These are phyloP conservation scores for Penicillium soppii DNA, from an alignment of 495 filamentous ascomycete genomes.

Conservation along the genomic window DNA sequence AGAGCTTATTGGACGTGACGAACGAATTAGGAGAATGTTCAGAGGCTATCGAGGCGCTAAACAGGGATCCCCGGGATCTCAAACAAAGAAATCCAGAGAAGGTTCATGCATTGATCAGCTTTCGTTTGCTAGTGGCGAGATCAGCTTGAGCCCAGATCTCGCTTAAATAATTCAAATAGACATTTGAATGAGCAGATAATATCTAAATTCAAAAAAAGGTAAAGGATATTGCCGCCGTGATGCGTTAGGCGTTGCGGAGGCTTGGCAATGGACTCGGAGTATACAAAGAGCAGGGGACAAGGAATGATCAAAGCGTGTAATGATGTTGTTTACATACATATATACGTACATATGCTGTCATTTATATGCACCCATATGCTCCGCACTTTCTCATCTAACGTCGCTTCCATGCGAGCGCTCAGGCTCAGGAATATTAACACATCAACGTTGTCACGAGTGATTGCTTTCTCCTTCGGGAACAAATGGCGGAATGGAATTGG, in stretches of 20 bases:
- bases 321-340: neutral
- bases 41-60: slow-evolving; percentile 12
- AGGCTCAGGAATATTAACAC: too few relatives aligned
- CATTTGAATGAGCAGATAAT: neutral
- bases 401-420: too few relatives aligned
- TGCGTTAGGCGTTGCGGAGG: too few relatives aligned
- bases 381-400: too few relatives aligned
- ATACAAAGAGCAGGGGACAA: neutral
- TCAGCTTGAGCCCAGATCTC: neutral
- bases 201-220: too few relatives aligned
- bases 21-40: neutral
- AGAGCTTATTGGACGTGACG: neutral
- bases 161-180: neutral
- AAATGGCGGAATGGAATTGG: too few relatives aligned
- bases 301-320: neutral
- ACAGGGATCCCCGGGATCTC: slow-evolving; percentile 15
- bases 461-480: too few relatives aligned
- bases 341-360: too few relatives aligned
- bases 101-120: neutral
- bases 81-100: slow-evolving; percentile 15
- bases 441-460: too few relatives aligned
- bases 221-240: too few relatives aligned
- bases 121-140: slow-evolving; percentile 5
- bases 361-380: too few relatives aligned
- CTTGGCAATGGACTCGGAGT: neutral